Evolutionary conservation across 2,329 filamentous ascomycete species (phyloP).

Genomic region (Colletotrichum neosansevieriae): DNA sequence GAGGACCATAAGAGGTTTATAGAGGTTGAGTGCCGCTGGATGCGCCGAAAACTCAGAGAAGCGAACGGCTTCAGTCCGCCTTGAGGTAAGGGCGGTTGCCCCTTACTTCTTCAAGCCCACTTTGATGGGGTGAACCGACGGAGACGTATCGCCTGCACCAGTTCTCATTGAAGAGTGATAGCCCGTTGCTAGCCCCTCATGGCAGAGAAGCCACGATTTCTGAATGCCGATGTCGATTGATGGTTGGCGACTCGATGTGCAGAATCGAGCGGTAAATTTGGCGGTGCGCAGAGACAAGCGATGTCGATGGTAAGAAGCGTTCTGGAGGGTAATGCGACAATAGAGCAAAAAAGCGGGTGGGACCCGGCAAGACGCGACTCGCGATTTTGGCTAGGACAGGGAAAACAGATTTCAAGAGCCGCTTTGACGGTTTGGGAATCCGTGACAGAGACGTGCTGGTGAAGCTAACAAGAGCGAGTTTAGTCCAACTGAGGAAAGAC

Average conservation of each 20-base stretch:
- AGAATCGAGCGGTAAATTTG: background rate
- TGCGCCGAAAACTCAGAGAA: conserved; percentile 20
- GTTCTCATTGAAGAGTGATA: conserved; percentile 23
- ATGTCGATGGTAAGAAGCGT: conserved; percentile 14
- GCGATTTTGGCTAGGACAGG: conserved; percentile 26
- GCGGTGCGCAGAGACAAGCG: conserved; percentile 9
- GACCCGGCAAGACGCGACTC: conserved; percentile 33
- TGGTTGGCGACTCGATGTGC: background rate
- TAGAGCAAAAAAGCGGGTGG: conserved; percentile 15
- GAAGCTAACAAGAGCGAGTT: conserved; percentile 11
- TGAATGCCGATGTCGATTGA: background rate
- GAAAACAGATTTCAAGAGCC: conserved; percentile 15
- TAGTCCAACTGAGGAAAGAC: background rate
- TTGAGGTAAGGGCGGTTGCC: conserved; percentile 11
- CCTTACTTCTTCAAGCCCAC: conserved; percentile 35
- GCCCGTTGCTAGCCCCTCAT: background rate
- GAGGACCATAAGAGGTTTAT: conserved; percentile 42
- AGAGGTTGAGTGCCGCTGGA: conserved; percentile 26
- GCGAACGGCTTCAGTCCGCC: conserved; percentile 18
- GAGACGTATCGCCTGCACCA: background rate
- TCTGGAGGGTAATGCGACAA: conserved; percentile 26
- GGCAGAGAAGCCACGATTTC: background rate
- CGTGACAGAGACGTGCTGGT: background rate
- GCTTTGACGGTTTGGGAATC: background rate
- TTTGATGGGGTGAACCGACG: conserved; percentile 26